Base-by-base conservation (phyloP, 108 stramenopile species). In the Conticribra guillardii region DNA sequence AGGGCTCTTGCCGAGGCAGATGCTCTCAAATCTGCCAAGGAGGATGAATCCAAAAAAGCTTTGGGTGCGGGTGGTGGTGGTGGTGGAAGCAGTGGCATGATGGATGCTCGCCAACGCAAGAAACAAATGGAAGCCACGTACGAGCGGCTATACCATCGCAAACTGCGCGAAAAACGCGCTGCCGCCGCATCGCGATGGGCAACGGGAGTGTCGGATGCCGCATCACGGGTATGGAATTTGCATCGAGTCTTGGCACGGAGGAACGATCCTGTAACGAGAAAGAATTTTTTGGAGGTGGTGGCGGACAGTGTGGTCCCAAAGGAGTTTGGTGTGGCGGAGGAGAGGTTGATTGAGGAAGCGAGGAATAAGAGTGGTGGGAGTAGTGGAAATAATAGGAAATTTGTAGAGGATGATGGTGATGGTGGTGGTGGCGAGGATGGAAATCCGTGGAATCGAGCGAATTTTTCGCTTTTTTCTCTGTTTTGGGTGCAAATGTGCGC, bases 271-370 rank as follows among this genome's bases (percentile, higher is more conserved):
- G 84, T 85, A 1, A 60, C 80, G 9, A 73, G 93, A 37, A 81
- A 88, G 63, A 76, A 91, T 51, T 94, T 90, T 65, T 45, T 88
- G 64, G 85, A 86, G 41, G 90, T 94, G 31, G 90, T 94, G 7
- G 69, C 80, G 1, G 77, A 69, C 1, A 70, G 82, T 16, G 59
- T 59, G 0, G 73, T 90, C 16, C 92, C 92, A 18, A 67, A 80
- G 18, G 75, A 82, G 28, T 80, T 83, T 63, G n/a, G 61, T 11
- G 62, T 47, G 22, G 67, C 79, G 3, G 62, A 68, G 33, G 45
- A 48, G 19, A 48, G 37, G 49, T 21, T 69, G 47, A 32, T 76
- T 23, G 64, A 75, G 57, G 30, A 73, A 60, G 24, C 82, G 51
- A 55, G 56, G 22, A 45, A 71, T 4, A 87, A 84, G 47, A 87